phyloP scores from a whole-genome alignment of 2,329 filamentous ascomycete species.

The Sarocladium kiliense region DNA sequence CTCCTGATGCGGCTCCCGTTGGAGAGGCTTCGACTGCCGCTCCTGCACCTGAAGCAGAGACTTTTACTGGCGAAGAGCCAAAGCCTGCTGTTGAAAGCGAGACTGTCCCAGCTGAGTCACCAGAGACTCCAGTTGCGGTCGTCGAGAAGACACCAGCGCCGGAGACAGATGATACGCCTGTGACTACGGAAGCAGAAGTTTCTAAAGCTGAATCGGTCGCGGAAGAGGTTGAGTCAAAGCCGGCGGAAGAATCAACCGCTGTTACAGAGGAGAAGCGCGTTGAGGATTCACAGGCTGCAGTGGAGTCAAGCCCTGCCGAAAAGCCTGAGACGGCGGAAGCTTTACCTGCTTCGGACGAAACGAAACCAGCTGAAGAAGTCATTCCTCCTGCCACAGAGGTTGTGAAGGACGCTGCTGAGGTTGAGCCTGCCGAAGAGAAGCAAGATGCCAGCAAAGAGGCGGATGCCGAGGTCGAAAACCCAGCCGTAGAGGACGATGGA shows the following conservation, averaged over 20 bases:
- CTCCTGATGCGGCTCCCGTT: not conserved
- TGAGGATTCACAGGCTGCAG: not conserved
- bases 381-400: not conserved
- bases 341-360: not conserved
- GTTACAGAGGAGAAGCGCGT: not conserved
- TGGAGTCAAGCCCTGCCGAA: not conserved
- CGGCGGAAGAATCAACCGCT: not conserved
- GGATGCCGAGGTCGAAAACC: not conserved
- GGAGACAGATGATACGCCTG: not conserved
- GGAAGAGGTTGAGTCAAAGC: not conserved
- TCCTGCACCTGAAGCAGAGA: not conserved
- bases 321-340: not conserved
- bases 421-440: not conserved
- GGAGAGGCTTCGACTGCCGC: not conserved
- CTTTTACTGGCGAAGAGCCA: not conserved
- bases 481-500: not conserved
- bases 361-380: too few species aligned
- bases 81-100: conserved; percentile 7
- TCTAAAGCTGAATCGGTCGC: not conserved
- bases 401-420: not conserved
- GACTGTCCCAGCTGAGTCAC: not conserved
- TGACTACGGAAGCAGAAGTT: not conserved
- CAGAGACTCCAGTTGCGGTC: not conserved
- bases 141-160: not conserved
- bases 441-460: not conserved